Percentiles rank a stretch among this genome's conserved stretches.
Conservation (phyloP, 129 eudicot genomes). For the Calendula officinalis region DNA sequence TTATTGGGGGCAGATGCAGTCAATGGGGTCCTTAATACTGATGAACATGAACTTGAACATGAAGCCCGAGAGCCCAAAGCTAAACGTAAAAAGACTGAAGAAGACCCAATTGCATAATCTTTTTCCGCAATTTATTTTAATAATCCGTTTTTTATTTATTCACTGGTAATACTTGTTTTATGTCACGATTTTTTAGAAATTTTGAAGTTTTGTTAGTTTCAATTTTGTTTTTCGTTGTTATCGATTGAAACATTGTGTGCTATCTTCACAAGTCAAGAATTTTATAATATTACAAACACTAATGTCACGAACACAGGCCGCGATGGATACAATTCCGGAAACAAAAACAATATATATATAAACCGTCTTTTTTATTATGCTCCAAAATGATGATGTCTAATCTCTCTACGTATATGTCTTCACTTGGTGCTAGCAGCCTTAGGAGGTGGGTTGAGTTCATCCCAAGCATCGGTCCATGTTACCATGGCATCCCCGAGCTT, state of each 20-base stretch:
- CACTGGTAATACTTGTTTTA: constrained; percentile 5
- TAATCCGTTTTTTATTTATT: constrained; percentile 20
- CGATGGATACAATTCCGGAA: constrained; percentile 16
- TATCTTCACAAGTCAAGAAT: constrained; percentile 13
- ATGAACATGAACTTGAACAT: constrained; percentile 50
- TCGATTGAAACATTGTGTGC: neutral
- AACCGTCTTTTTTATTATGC: constrained; percentile 26
- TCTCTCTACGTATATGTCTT: constrained; percentile 12
- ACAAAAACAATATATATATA: constrained; percentile 12
- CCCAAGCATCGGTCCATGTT: constrained; percentile 74
- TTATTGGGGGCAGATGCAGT: constrained; percentile 66
- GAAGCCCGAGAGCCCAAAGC: constrained; percentile 60
- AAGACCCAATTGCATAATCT: constrained; percentile 45
- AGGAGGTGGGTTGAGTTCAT: constrained; percentile 51
- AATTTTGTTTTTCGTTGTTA: constrained; percentile 16
- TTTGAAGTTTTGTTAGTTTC: constrained; percentile 23
- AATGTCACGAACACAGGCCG: constrained; percentile 9
- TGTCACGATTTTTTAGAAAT: neutral
- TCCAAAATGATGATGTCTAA: constrained; percentile 8
- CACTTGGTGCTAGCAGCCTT: constrained; percentile 38
- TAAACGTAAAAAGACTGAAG: constrained; percentile 72
- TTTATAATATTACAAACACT: constrained; percentile 34
- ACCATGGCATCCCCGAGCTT: constrained; percentile 66
- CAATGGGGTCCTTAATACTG: constrained; percentile 46
- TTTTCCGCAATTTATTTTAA: constrained; percentile 8